phyloP scores from a whole-genome alignment of 805 yeast genomes.

The Vanderwaltozyma polyspora region DNA sequence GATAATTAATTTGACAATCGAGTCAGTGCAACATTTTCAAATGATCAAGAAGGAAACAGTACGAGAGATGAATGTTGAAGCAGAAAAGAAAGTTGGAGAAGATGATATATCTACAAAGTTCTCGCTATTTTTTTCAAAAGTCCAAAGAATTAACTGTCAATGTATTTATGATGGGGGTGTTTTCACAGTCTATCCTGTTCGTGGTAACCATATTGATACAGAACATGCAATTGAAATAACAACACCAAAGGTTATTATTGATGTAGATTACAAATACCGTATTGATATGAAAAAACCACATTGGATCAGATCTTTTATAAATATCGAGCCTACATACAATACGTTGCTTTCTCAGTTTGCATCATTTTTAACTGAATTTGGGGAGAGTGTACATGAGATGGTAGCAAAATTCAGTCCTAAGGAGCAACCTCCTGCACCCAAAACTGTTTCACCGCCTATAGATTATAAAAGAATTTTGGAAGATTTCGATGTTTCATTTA shows the following conservation, averaged over 20 bases:
- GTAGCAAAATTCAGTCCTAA: slow-evolving; percentile 27
- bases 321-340: slow-evolving; percentile 50
- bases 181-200: slow-evolving; percentile 31
- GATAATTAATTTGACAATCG: slow-evolving; percentile 41
- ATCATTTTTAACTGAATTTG: slow-evolving; percentile 58
- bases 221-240: slow-evolving; percentile 48
- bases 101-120: neutral
- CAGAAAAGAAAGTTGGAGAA: neutral
- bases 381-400: slow-evolving; percentile 37
- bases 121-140: slow-evolving; percentile 16
- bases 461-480: slow-evolving; percentile 38
- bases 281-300: slow-evolving; percentile 13
- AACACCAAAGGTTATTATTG: slow-evolving; percentile 63
- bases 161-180: slow-evolving; percentile 63
- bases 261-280: slow-evolving; percentile 36
- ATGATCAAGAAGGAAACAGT: slow-evolving; percentile 14
- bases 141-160: slow-evolving; percentile 37
- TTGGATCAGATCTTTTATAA: slow-evolving; percentile 18
- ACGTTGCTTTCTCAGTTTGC: slow-evolving; percentile 62
- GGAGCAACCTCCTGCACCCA: slow-evolving; percentile 3
- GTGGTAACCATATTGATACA: slow-evolving; percentile 30
- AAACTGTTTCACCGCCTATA: slow-evolving; percentile 8
- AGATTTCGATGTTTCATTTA: slow-evolving; percentile 50
- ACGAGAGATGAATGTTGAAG: neutral
- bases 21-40: slow-evolving; percentile 37